A percentile compares a stretch with the other conserved stretches of the same genome.
These are phyloP conservation scores for Zygoascus ofunaensis DNA, from an alignment of 805 yeast species.

Conservation along the genomic window DNA sequence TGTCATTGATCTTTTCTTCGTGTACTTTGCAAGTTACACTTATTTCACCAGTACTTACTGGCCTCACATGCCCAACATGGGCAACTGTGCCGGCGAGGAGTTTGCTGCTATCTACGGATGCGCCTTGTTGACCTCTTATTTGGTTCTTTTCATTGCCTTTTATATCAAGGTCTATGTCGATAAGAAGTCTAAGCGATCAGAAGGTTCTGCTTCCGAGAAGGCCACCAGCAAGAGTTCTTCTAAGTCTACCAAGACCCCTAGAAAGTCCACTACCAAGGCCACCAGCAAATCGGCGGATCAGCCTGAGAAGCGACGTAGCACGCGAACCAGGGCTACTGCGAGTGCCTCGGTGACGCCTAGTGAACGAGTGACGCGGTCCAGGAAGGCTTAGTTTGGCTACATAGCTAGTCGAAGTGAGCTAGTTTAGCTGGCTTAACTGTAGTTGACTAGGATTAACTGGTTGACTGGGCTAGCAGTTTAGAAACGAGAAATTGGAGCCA, in stretches of 20 bases:
- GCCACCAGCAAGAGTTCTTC: constrained; percentile 1
- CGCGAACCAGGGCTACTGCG: background rate
- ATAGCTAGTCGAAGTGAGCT: too few species aligned
- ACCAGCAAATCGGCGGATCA: background rate
- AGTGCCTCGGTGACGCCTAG: constrained; percentile 2
- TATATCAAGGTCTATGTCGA: constrained; percentile 74
- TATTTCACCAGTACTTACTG: constrained; percentile 70
- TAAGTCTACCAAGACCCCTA: background rate
- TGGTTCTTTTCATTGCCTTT: constrained; percentile 84
- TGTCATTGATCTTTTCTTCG: constrained; percentile 77
- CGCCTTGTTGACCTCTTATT: constrained; percentile 75
- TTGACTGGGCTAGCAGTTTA: too few species aligned
- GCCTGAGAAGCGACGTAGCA: background rate
- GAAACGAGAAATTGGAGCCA: too few species aligned
- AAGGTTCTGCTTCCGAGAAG: too few species aligned
- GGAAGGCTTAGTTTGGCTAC: constrained; percentile 8
- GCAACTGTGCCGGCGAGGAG: constrained; percentile 87
- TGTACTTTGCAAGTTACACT: constrained; percentile 89
- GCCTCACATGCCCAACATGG: constrained; percentile 59
- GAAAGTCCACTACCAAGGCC: background rate
- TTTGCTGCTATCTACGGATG: constrained; percentile 90
- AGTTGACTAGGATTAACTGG: too few species aligned
- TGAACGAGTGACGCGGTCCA: constrained; percentile 2
- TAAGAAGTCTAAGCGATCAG: constrained; percentile 9
- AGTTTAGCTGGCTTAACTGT: too few species aligned